Evolutionary conservation across 2,329 filamentous ascomycete species (phyloP), one percentile per base, ranked within the genome.

Genomic region (Aspergillus clavatus): DNA sequence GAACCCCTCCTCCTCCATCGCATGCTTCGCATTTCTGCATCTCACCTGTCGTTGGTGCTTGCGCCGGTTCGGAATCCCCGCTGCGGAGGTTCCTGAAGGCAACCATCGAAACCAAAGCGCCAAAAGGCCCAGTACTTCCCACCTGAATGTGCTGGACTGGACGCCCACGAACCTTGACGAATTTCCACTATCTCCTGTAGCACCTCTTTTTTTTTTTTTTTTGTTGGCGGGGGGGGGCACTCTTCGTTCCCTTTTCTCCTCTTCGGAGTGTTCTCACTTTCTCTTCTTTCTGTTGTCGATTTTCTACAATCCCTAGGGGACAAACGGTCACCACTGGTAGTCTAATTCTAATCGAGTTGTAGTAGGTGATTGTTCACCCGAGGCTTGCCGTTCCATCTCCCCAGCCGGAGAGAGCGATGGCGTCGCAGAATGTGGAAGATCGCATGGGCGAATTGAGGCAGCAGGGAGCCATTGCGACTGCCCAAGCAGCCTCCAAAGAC

Each of bases 381-480:
- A 50, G 52, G 42, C 40, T 49, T 39, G 40, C 43, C 44, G 16
- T 16, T 33, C 33, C 44, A n/a, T 37, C 28, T 40, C 47, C 40
- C 38, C 24, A 29, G 38, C 37, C 27, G 16, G n/a, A 24, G 26
- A 47, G 31, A 52, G 47, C 48, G 37, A 66, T 66, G 62, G 62
- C 63, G 46, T 63, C 61, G 46, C 54, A 54, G 47, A 53, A 56
- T 43, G 52, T 56, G 46, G 59, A 61, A 39, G 52, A 52, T 29
- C 42, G 51, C 21, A 72, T 67, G 46, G 67, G 68, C 48, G 89
- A 95, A 78, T 78, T 88, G 68, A 94, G 89, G 79, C 78, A 84
- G 67, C 83, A 94, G 70, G 87, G 84, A 54, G 85, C 82, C 53
- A 73, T 91, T 48, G 86, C 93, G 62, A 86, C 87, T 47, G 83